Conservation (phyloP, 192 early-diverging fungal species). For the Backusella morwellensis region DNA sequence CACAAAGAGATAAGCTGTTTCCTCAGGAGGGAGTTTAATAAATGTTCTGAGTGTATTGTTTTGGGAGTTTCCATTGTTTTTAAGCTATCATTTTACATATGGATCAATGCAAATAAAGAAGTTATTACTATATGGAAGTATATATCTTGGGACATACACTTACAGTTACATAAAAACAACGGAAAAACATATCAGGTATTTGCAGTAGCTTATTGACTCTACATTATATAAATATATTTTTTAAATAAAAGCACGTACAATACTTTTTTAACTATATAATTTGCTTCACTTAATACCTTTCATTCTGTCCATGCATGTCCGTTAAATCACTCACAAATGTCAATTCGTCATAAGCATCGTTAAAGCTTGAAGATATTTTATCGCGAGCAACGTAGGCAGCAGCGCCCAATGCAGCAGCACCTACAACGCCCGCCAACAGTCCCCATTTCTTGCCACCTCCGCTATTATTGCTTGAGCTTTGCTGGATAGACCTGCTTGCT, state of each 20-base stretch:
- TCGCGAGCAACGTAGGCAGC: slow-evolving; percentile 40
- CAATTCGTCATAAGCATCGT: slow-evolving; percentile 41
- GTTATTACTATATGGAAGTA: not conserved
- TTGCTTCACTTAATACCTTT: slow-evolving; percentile 36
- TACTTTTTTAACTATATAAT: not conserved
- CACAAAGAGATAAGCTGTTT: slow-evolving; percentile 15
- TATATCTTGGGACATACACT: not conserved
- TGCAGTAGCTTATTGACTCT: slow-evolving; percentile 26
- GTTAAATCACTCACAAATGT: slow-evolving; percentile 53
- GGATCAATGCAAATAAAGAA: not conserved
- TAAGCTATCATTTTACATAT: not conserved
- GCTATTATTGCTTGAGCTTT: not conserved
- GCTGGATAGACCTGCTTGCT: not conserved
- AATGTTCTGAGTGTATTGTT: slow-evolving; percentile 20
- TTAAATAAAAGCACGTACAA: not conserved
- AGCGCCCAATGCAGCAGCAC: slow-evolving; percentile 38
- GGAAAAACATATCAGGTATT: slow-evolving; percentile 27
- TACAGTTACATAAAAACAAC: slow-evolving; percentile 33
- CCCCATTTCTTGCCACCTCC: slow-evolving; percentile 37
- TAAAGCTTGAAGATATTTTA: slow-evolving; percentile 27
- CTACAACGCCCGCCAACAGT: slow-evolving; percentile 39
- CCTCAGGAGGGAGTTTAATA: slow-evolving; percentile 26
- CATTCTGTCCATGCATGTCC: slow-evolving; percentile 31
- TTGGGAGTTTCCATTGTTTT: not conserved
- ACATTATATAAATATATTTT: not conserved